Evolutionary conservation across 2,329 filamentous ascomycete genomes (phyloP).

Genomic region (Aspergillus bombycis): DNA sequence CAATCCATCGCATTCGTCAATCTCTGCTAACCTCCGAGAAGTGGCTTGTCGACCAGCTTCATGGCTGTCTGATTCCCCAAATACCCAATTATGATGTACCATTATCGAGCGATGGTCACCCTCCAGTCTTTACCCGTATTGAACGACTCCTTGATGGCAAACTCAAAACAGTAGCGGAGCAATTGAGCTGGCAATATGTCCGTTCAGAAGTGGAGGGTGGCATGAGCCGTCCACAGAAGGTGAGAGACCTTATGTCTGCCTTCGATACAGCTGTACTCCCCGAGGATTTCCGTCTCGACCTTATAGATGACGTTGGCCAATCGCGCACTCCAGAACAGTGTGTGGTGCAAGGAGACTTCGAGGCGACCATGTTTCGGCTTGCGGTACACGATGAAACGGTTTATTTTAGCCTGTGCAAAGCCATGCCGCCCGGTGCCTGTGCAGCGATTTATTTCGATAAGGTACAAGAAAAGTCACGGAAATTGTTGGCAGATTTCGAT

Average conservation of each 20-base stretch:
- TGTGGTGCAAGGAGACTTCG: conserved; percentile 49
- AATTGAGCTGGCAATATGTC: conserved; percentile 40
- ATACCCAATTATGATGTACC: conserved; percentile 31
- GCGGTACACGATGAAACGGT: conserved; percentile 49
- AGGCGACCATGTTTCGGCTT: conserved; percentile 49
- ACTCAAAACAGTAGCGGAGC: conserved; percentile 36
- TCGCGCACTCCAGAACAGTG: conserved; percentile 44
- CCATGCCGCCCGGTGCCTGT: conserved; percentile 46
- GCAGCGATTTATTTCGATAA: conserved; percentile 51
- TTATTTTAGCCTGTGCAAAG: conserved; percentile 45
- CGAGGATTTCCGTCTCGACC: conserved; percentile 45
- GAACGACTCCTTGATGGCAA: conserved; percentile 37
- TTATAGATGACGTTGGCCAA: conserved; percentile 39
- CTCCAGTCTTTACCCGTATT: conserved; percentile 32
- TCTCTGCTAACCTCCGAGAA: conserved; percentile 24
- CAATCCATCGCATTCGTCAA: background rate
- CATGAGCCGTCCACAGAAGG: conserved; percentile 43
- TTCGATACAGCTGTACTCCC: conserved; percentile 45
- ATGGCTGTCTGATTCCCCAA: conserved; percentile 36
- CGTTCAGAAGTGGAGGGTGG: conserved; percentile 29
- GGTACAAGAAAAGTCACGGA: conserved; percentile 37
- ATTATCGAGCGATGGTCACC: conserved; percentile 37
- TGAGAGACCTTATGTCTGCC: conserved; percentile 50
- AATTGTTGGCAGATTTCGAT: conserved; percentile 43
- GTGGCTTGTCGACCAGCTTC: conserved; percentile 48